Evolutionary conservation across 2,329 filamentous ascomycete genomes (phyloP).

Genomic region (Talaromyces sp.): DNA sequence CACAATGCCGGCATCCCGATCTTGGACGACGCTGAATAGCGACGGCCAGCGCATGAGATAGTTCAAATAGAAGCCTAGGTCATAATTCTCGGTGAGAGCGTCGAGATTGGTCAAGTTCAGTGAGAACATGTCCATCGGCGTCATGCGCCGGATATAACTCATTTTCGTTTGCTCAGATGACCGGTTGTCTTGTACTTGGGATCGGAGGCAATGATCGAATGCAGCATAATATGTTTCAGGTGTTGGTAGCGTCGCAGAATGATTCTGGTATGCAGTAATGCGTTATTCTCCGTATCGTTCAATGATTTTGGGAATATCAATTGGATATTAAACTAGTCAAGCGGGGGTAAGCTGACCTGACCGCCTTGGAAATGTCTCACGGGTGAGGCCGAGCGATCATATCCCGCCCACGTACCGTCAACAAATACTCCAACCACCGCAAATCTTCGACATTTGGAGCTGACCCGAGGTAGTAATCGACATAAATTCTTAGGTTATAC

Average conservation of each 20-base stretch:
- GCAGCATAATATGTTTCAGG: background rate
- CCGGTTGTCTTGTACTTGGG: background rate
- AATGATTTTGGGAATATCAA: background rate
- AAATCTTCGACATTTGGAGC: background rate
- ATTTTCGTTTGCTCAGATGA: slow-evolving; percentile 45
- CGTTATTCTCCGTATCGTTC: background rate
- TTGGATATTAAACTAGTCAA: background rate
- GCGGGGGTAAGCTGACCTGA: slow-evolving; percentile 7
- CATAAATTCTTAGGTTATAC: background rate
- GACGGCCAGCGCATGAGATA: slow-evolving; percentile 96
- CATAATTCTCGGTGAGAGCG: slow-evolving; percentile 95
- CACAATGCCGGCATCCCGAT: slow-evolving; percentile 79
- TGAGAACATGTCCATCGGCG: slow-evolving; percentile 76
- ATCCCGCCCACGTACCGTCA: background rate
- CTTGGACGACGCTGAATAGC: slow-evolving; percentile 88
- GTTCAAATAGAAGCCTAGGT: slow-evolving; percentile 89
- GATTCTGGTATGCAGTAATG: background rate
- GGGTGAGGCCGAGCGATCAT: slow-evolving; percentile 1
- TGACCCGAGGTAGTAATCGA: background rate
- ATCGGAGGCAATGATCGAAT: background rate
- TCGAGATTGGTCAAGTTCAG: slow-evolving; percentile 96
- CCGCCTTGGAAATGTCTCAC: slow-evolving; percentile 17
- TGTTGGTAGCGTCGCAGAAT: background rate
- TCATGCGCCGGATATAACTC: slow-evolving; percentile 83
- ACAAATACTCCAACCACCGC: slow-evolving; percentile 4